These are phyloP conservation scores for Chalaropsis ovoidea DNA, from an alignment of 2,329 filamentous ascomycete species.

Conservation along the genomic window DNA sequence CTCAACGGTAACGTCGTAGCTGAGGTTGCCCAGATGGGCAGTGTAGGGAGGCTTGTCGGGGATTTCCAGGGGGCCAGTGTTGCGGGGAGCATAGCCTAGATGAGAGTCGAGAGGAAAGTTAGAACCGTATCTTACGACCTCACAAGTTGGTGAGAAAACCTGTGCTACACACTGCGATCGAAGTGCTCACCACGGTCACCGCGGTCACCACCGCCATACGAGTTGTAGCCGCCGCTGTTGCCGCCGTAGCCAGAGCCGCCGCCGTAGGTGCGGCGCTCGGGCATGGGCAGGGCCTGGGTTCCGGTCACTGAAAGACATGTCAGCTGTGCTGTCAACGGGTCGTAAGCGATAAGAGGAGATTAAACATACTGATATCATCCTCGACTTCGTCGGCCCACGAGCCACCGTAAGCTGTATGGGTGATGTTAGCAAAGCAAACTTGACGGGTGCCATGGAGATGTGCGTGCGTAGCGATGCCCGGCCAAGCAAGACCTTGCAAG, in stretches of 20 bases:
- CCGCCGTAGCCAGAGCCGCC: conserved; percentile 30
- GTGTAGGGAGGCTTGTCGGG: conserved; percentile 91
- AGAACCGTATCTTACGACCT: neutral
- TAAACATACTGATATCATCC: conserved; percentile 63
- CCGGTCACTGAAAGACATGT: conserved; percentile 33
- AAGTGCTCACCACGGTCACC: conserved; percentile 11
- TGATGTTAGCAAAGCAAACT: conserved; percentile 10
- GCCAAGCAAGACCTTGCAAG: neutral
- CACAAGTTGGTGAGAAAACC: conserved; percentile 10
- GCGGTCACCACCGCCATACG: conserved; percentile 9
- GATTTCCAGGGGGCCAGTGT: conserved; percentile 61
- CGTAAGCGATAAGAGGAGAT: neutral
- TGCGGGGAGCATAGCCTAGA: conserved; percentile 52
- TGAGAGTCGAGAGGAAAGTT: conserved; percentile 26
- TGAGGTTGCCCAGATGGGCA: conserved; percentile 90
- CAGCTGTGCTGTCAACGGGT: neutral
- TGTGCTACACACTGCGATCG: conserved; percentile 10
- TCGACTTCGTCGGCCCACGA: conserved; percentile 99
- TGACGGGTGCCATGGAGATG: neutral
- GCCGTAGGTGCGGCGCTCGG: conserved; percentile 37
- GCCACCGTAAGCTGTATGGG: conserved; percentile 46
- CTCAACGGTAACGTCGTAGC: conserved; percentile 80
- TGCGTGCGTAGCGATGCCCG: neutral
- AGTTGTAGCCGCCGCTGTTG: conserved; percentile 31
- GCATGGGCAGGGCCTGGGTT: conserved; percentile 47